A percentile compares a stretch with the other conserved stretches of the same genome.
phyloP scores from a whole-genome alignment of 495 filamentous ascomycete genomes.

The Staphylotrichum longicolle region DNA sequence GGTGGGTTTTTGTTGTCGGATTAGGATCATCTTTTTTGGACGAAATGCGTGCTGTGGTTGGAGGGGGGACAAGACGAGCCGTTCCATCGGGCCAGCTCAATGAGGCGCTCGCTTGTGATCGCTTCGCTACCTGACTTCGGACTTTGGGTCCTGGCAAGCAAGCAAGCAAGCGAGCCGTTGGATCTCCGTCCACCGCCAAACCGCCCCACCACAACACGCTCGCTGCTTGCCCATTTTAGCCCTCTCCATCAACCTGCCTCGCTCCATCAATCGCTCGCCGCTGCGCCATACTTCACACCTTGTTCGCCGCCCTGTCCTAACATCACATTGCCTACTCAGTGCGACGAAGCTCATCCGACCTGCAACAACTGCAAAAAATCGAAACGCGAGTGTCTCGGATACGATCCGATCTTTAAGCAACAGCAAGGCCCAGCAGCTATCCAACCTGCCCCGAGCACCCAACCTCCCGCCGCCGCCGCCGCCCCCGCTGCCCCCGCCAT shows the following conservation, averaged over 20 bases:
- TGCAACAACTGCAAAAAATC: constrained; percentile 98
- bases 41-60: too few species aligned
- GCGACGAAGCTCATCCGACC: constrained; percentile 90
- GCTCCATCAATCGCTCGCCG: too few species aligned
- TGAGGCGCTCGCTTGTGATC: constrained; percentile 31
- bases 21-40: too few species aligned
- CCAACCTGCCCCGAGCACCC: constrained; percentile 57
- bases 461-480: constrained; percentile 29
- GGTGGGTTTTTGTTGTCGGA: too few species aligned
- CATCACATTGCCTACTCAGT: constrained; percentile 53
- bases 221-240: neutral
- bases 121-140: constrained; percentile 21
- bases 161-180: neutral
- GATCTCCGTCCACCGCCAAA: neutral
- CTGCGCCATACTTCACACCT: too few species aligned
- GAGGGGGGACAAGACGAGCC: neutral
- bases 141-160: neutral
- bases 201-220: neutral
- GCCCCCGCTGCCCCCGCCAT: constrained; percentile 32
- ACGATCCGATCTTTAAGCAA: constrained; percentile 96
- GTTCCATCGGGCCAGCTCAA: neutral
- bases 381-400: constrained; percentile 94
- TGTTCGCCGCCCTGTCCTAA: constrained; percentile 15
- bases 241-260: neutral
- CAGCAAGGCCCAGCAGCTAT: constrained; percentile 75